Evolutionary conservation across 768 basidiomycete genomes (phyloP), one percentile per base, ranked within the genome.

Genomic region (Hemileccinum impolitum): DNA sequence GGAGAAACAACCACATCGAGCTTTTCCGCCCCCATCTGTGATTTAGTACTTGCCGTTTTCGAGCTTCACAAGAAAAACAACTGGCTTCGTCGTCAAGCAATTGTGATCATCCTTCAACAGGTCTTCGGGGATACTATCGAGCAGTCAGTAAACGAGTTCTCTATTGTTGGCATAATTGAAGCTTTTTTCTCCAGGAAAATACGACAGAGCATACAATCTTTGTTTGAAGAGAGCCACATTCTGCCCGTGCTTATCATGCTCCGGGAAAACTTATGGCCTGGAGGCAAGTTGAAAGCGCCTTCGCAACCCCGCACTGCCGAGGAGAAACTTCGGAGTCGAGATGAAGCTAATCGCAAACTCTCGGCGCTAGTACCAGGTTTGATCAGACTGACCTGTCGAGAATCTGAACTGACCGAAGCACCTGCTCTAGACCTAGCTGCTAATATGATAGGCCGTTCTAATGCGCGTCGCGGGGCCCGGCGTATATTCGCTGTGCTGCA

Each of bases 371-470:
- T 99, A 53, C 96, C 96, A 63, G 94, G 94, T 93, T 48, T 44
- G 64, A 44, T 26, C 25, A 37, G 1, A 14, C 35, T 40, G 23
- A 34, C 23, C 14, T 47, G n/a, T 36, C 35, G 12, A 53, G 23
- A 15, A 31, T 12, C 12, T 34, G 34, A 15, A 46, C 43, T 51
- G 12, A 34, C 35, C 18, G 19, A 52, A 43, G 38, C 43, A 19
- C 46, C 31, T 19, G 14, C 31, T 41, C 9, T 56, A 96, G 95
- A 98, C 62, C 70, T 97, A 45, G 94, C 91, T 28, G 92, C 95
- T 7, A 97, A 96, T 59, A 93, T 97, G 87, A 97, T 97, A 56
- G 96, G 96, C n/a, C 80, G 94, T 26, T 86, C 90, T 3, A 98
- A 99, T 63, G 94, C 95, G 15, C 82, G 94, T 12, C 79, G 94